phyloP scores from a whole-genome alignment of 371 early-diverging fungal species.

The Mucor mucedo region DNA sequence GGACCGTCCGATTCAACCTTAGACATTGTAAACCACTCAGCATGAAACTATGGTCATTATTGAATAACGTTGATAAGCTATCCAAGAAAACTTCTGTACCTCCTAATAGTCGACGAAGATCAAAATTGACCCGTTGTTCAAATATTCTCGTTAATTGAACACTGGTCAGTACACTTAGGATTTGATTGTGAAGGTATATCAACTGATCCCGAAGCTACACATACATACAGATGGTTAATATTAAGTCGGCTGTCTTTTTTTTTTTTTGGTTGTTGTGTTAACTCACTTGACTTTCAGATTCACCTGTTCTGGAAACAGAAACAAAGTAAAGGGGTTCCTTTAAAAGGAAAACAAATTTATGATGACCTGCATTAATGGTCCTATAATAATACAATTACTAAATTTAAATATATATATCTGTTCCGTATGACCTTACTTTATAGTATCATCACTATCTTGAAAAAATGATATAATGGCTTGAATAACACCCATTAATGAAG shows the following conservation, averaged over 20 bases:
- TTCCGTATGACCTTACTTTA: conserved; percentile 53
- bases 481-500: conserved; percentile 88
- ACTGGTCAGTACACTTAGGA: conserved; percentile 84
- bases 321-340: conserved; percentile 87
- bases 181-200: conserved; percentile 81
- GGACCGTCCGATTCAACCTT: conserved; percentile 66
- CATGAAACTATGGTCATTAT: conserved; percentile 74
- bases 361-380: conserved; percentile 77
- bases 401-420: background rate
- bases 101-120: conserved; percentile 81
- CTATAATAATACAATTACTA: conserved; percentile 28
- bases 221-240: background rate
- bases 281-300: conserved; percentile 78
- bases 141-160: conserved; percentile 87
- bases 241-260: background rate
- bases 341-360: conserved; percentile 83
- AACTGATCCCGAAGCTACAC: conserved; percentile 83
- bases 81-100: conserved; percentile 91
- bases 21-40: conserved; percentile 80
- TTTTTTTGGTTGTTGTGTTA: too few relatives aligned
- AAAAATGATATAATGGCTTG: conserved; percentile 92
- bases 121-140: conserved; percentile 87
- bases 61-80: conserved; percentile 74
- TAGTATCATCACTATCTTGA: conserved; percentile 79
- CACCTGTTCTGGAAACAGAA: conserved; percentile 80